Base-by-base conservation (phyloP, 2,329 filamentous ascomycete species). In the Xylaria sp. region DNA sequence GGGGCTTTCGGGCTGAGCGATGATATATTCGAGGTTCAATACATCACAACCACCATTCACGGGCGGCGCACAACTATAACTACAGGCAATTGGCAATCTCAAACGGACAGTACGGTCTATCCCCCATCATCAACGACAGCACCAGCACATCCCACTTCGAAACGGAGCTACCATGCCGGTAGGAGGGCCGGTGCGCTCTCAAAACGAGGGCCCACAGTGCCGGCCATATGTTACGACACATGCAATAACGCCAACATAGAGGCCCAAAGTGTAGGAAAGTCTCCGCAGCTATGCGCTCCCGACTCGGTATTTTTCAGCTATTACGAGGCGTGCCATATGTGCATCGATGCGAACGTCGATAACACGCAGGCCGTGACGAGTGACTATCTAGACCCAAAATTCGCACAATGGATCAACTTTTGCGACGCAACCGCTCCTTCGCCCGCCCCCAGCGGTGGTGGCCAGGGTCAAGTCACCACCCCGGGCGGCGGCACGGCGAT, bases 1-100 rank as follows among this genome's bases (percentile, higher is more conserved):
- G 72, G 78, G 1, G 80, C 80, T 0, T 91, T 91, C 60, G 88
- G 87, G 4, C 76, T 91, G 15, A 83, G 80, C 51, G 88, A 85
- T 60, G 83, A 83, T 41, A 87, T 90, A 17, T 90, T 89, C 62
- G 78, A 80, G 19, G 74, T 80, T 23, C 69, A 81, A 4, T 67
- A 77, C 1, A 68, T 79, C 10, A 68, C 78, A 4, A 75, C 75
- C 56, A 71, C 75, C 2, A 56, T 77, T 6, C 53, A 37, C 1
- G 67, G 75, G 1, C 60, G 65, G 0, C 58, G 58, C 2, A 79
- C 74, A 0, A 85, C 82, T 1, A 75, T 80, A 52, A 79, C 78
- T 0, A 87, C 84, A 0, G 85, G 85, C 2, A 81, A 86, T 69
- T 87, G 83, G 80, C 77, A 69, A 1, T 81, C 84, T 0, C 84